These are phyloP conservation scores for Tubosaeta sp. DNA, from an alignment of 768 basidiomycete species.

Conservation along the genomic window DNA sequence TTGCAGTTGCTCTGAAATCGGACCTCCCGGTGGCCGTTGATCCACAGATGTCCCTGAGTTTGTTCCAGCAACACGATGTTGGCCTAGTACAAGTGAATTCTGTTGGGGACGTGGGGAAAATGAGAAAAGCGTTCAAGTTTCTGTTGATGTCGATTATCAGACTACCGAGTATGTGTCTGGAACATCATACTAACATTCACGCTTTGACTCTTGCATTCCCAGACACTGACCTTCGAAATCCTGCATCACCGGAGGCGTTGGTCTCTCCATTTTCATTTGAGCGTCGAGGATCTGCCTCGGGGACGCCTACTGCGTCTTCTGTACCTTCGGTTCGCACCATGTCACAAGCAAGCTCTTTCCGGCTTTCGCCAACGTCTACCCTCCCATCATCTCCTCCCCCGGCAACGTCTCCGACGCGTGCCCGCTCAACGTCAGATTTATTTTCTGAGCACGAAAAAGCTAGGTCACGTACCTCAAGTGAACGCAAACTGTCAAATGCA, in stretches of 20 bases:
- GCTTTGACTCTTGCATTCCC: slow-evolving; percentile 17
- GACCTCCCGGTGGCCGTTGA: slow-evolving; percentile 62
- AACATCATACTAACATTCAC: not conserved
- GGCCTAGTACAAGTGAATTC: slow-evolving; percentile 75
- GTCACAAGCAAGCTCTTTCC: slow-evolving; percentile 28
- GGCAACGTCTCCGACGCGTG: slow-evolving; percentile 47
- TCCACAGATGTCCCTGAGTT: slow-evolving; percentile 45
- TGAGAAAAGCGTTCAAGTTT: slow-evolving; percentile 71
- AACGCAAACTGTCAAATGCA: slow-evolving; percentile 30
- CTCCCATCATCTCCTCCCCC: slow-evolving; percentile 34
- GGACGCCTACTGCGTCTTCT: slow-evolving; percentile 50
- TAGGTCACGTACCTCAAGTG: slow-evolving; percentile 21
- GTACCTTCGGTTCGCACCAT: slow-evolving; percentile 31
- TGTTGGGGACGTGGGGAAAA: slow-evolving; percentile 57
- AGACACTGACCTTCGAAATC: slow-evolving; percentile 55
- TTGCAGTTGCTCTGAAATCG: slow-evolving; percentile 87
- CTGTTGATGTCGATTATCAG: slow-evolving; percentile 63
- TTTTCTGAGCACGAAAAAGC: slow-evolving; percentile 41
- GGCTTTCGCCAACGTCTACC: slow-evolving; percentile 31
- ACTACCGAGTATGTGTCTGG: slow-evolving; percentile 32
- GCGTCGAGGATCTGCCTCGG: slow-evolving; percentile 40
- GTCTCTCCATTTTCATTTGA: slow-evolving; percentile 54
- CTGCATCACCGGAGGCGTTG: slow-evolving; percentile 64
- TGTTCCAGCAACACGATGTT: slow-evolving; percentile 61
- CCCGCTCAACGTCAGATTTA: slow-evolving; percentile 53